Evolutionary conservation across 2,329 filamentous ascomycete species (phyloP).

Genomic region (Immersiporthe knoxdaviesiana): DNA sequence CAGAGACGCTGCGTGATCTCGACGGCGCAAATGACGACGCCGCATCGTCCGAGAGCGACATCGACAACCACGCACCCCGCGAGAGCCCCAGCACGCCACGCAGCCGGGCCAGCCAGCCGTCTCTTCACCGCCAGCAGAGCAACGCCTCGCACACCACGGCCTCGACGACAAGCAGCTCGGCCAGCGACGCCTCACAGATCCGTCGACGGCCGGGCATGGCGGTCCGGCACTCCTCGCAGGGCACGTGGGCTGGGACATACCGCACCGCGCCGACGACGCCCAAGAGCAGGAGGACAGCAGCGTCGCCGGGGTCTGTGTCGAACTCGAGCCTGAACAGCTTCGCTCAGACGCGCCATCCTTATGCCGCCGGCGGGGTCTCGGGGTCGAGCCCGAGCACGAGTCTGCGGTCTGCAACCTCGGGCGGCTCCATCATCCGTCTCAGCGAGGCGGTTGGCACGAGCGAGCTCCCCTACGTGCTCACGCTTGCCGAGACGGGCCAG

Average conservation of each 20-base stretch:
- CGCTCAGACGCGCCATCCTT: constrained; percentile 47
- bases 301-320: constrained; percentile 41
- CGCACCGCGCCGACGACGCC: constrained; percentile 59
- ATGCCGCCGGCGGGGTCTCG: constrained; percentile 38
- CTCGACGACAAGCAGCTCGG: constrained; percentile 24
- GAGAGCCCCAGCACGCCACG: constrained; percentile 47
- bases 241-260: constrained; percentile 48
- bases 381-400: constrained; percentile 46
- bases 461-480: constrained; percentile 45
- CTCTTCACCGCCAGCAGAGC: constrained; percentile 29
- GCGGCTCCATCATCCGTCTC: constrained; percentile 52
- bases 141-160: constrained; percentile 23
- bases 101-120: constrained; percentile 25
- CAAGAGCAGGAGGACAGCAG: constrained; percentile 46
- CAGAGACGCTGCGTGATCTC: constrained; percentile 49
- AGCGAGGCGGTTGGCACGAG: constrained; percentile 42
- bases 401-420: background rate
- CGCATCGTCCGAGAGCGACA: constrained; percentile 41
- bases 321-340: constrained; percentile 44
- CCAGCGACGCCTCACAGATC: constrained; percentile 26
- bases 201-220: constrained; percentile 35
- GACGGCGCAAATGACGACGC: constrained; percentile 36
- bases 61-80: constrained; percentile 51
- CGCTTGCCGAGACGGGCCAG: constrained; percentile 31
- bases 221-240: constrained; percentile 47